Evolutionary conservation across 2,329 filamentous ascomycete genomes (phyloP).

Genomic region (Lithohypha guttulata): DNA sequence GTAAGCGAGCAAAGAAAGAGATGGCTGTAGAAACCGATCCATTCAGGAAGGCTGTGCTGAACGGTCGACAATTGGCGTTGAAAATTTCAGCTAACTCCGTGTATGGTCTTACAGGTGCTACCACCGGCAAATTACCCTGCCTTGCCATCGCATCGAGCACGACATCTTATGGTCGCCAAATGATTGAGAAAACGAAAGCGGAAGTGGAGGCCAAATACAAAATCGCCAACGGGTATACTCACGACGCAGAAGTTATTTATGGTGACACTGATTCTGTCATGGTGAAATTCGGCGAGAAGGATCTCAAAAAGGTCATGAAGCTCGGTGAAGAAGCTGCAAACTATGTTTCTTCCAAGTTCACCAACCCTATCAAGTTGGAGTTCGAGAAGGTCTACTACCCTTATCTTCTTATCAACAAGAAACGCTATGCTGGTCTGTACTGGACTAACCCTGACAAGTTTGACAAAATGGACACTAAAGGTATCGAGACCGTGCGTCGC

Average conservation of each 20-base stretch:
- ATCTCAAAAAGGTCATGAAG: slow-evolving; percentile 82
- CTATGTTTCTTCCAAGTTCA: slow-evolving; percentile 81
- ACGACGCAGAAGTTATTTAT: slow-evolving; percentile 95
- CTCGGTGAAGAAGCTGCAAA: slow-evolving; percentile 85
- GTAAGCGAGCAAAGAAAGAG: slow-evolving; percentile 91
- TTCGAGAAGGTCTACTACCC: slow-evolving; percentile 99
- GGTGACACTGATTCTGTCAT: slow-evolving; percentile 99
- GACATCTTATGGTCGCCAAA: slow-evolving; percentile 91
- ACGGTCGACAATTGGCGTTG: slow-evolving; percentile 89
- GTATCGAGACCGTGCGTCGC: slow-evolving; percentile 93
- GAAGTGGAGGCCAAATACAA: slow-evolving; percentile 86
- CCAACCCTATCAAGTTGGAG: slow-evolving; percentile 95
- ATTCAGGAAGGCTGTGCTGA: slow-evolving; percentile 95
- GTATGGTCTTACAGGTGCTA: slow-evolving; percentile 93
- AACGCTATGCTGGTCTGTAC: slow-evolving; percentile 93
- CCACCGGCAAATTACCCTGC: slow-evolving; percentile 89
- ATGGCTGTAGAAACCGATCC: slow-evolving; percentile 79
- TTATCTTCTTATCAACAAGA: slow-evolving; percentile 98
- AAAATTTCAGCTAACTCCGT: slow-evolving; percentile 97
- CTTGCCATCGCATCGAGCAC: slow-evolving; percentile 92
- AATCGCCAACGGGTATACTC: slow-evolving; percentile 85
- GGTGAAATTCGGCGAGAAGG: slow-evolving; percentile 92
- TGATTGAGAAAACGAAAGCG: slow-evolving; percentile 98
- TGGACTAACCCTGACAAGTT: slow-evolving; percentile 92
- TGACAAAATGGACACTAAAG: slow-evolving; percentile 99